phyloP scores from a whole-genome alignment of 148 eudicot species.

The Vaccinium myrtillus region DNA sequence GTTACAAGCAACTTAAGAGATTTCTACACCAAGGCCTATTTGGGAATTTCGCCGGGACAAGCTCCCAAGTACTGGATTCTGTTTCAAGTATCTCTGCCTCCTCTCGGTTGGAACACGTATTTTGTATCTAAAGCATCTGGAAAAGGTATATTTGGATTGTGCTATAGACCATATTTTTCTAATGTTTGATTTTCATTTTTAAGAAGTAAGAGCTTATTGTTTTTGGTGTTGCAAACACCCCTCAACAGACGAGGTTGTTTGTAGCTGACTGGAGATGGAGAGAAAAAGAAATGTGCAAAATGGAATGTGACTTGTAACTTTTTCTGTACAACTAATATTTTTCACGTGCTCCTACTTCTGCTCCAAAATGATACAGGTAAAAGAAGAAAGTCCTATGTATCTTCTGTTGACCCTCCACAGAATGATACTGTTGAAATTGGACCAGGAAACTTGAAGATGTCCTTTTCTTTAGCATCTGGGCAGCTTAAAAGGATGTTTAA shows the following conservation, averaged over 20 bases:
- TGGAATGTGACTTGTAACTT: not conserved
- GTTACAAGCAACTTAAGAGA: conserved; percentile 63
- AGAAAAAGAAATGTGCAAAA: not conserved
- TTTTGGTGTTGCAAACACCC: not conserved
- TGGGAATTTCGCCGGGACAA: conserved; percentile 44
- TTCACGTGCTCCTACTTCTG: not conserved
- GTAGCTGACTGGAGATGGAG: not conserved
- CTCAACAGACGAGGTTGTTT: not conserved
- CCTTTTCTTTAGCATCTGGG: conserved; percentile 61
- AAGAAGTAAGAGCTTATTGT: not conserved
- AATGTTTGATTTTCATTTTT: not conserved
- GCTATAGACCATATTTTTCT: not conserved
- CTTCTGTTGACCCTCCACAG: conserved; percentile 26
- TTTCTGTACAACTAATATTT: too few species aligned
- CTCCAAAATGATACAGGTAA: conserved; percentile 35
- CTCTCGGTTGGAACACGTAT: conserved; percentile 89
- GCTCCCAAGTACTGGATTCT: conserved; percentile 76
- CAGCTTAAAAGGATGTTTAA: conserved; percentile 59
- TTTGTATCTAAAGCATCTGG: conserved; percentile 47
- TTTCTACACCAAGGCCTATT: conserved; percentile 65
- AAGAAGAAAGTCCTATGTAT: conserved; percentile 24
- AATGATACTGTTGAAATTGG: conserved; percentile 63
- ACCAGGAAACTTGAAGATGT: conserved; percentile 74
- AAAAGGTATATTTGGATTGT: conserved; percentile 35
- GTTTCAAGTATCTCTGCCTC: conserved; percentile 69